These are phyloP conservation scores for Kalanchoe fedtschenkoi DNA, from an alignment of 164 flowering plant genomes.

Conservation along the genomic window DNA sequence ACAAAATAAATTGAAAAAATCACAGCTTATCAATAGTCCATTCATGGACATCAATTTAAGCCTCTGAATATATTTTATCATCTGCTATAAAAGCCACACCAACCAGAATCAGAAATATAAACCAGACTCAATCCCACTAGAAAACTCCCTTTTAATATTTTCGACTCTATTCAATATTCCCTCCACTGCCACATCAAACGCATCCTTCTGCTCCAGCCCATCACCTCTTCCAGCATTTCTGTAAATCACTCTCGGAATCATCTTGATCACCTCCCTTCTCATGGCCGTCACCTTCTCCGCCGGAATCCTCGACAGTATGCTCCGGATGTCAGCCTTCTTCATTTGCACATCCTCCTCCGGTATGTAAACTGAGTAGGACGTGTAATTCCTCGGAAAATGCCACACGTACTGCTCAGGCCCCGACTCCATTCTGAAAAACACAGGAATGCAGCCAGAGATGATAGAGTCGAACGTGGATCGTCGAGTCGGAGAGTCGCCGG, in stretches of 20 bases:
- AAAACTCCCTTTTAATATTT: constrained; percentile 14
- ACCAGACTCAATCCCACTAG: constrained; percentile 16
- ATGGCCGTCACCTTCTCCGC: constrained; percentile 8
- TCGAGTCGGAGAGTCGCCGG: constrained; percentile 20
- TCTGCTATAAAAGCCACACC: too few relatives aligned
- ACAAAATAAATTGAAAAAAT: too few relatives aligned
- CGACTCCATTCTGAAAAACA: constrained; percentile 15
- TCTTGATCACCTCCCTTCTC: constrained; percentile 23
- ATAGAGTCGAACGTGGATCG: constrained; percentile 23
- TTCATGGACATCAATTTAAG: too few relatives aligned
- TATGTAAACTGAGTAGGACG: constrained; percentile 19
- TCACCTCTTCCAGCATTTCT: constrained; percentile 8
- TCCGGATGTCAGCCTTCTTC: constrained; percentile 9
- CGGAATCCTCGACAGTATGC: constrained; percentile 9
- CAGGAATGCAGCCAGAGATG: constrained; percentile 20
- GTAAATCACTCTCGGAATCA: constrained; percentile 21
- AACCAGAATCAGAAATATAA: constrained; percentile 14
- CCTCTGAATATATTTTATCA: too few relatives aligned
- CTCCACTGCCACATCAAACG: constrained; percentile 18
- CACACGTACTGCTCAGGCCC: constrained; percentile 20
- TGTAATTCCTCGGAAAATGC: constrained; percentile 19
- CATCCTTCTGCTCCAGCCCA: constrained; percentile 12
- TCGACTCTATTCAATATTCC: constrained; percentile 21
- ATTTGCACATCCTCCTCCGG: constrained; percentile 9
- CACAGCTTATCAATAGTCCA: too few relatives aligned